phyloP scores from a whole-genome alignment of 805 yeast species.

The Monosporozyma aerobia region DNA sequence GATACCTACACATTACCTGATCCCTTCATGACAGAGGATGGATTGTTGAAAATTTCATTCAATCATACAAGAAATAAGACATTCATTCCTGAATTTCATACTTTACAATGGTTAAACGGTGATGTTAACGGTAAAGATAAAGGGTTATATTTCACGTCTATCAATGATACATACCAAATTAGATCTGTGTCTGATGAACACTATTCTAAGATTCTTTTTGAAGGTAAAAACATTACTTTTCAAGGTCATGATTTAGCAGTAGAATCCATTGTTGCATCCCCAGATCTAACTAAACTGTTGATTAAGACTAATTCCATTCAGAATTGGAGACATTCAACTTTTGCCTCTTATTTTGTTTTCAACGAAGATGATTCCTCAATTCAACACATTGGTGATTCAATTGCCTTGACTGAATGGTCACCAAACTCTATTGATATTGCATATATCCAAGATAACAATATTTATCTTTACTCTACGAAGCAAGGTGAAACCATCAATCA shows the following conservation, averaged over 20 bases:
- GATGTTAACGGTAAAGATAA: slow-evolving; percentile 39
- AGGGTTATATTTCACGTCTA: slow-evolving; percentile 55
- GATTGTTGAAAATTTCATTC: slow-evolving; percentile 30
- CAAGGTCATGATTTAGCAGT: slow-evolving; percentile 37
- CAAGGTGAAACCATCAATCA: slow-evolving; percentile 29
- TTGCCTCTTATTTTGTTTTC: slow-evolving; percentile 37
- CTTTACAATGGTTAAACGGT: slow-evolving; percentile 61
- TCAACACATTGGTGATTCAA: slow-evolving; percentile 23
- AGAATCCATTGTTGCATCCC: slow-evolving; percentile 53
- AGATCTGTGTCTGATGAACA: slow-evolving; percentile 35
- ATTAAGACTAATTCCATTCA: slow-evolving; percentile 52
- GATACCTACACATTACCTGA: slow-evolving; percentile 9
- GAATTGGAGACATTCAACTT: slow-evolving; percentile 47
- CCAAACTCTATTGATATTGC: slow-evolving; percentile 62
- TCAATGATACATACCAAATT: slow-evolving; percentile 42
- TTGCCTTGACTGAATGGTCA: slow-evolving; percentile 56
- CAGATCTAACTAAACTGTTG: slow-evolving; percentile 51
- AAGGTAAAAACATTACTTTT: slow-evolving; percentile 38
- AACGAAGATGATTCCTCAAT: slow-evolving; percentile 25
- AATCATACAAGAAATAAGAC: slow-evolving; percentile 44
- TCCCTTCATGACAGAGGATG: slow-evolving; percentile 14
- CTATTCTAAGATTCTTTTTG: slow-evolving; percentile 40
- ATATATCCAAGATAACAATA: slow-evolving; percentile 58
- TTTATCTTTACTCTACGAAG: slow-evolving; percentile 43
- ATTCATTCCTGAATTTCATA: slow-evolving; percentile 43